Conservation (phyloP, 129 eudicot genomes). For the carrot (Daucus carota) region DNA sequence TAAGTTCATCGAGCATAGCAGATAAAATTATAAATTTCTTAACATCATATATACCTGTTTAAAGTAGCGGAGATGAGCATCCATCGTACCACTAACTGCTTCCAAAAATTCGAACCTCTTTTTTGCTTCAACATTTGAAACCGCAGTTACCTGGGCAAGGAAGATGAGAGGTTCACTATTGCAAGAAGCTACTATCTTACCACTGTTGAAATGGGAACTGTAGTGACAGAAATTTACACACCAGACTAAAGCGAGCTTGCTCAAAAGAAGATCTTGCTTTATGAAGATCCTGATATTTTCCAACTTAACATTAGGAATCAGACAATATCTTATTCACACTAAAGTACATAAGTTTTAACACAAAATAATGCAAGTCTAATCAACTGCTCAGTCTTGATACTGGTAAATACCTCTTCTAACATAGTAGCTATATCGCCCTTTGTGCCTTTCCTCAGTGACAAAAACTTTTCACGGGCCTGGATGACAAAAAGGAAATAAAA, state of each 20-base stretch:
- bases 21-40: not conserved
- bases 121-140: constrained; percentile 92
- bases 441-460: constrained; percentile 87
- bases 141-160: constrained; percentile 70
- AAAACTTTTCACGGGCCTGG: constrained; percentile 93
- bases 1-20: constrained; percentile 9
- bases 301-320: constrained; percentile 13
- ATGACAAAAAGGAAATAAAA: constrained; percentile 7
- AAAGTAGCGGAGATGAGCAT: constrained; percentile 95
- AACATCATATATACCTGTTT: constrained; percentile 53
- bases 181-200: not conserved
- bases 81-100: constrained; percentile 99
- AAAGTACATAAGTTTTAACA: not conserved
- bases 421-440: constrained; percentile 68
- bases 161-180: not conserved
- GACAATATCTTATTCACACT: not conserved
- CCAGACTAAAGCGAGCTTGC: constrained; percentile 97
- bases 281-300: constrained; percentile 72
- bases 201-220: not conserved
- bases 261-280: constrained; percentile 89
- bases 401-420: constrained; percentile 85
- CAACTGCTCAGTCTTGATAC: not conserved
- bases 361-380: not conserved
- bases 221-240: constrained; percentile 19
- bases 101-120: constrained; percentile 96